Evolutionary conservation across 1,284 basidiomycete genomes (phyloP), one percentile per base, ranked within the genome.

Genomic region (Calocybe gambosa): DNA sequence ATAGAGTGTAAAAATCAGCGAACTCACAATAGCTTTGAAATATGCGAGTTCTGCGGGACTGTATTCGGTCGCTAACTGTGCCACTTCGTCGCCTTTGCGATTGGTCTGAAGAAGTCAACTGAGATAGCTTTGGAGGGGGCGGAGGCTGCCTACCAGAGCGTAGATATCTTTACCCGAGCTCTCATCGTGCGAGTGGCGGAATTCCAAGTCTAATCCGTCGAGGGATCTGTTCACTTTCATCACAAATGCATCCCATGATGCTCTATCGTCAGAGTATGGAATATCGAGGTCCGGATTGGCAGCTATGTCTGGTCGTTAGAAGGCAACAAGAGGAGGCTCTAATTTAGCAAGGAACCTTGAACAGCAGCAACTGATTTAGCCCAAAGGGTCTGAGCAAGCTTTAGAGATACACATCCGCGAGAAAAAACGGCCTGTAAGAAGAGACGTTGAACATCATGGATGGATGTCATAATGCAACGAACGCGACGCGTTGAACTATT

Each of bases 51-150:
- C 90, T 36, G 70, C 66, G 0, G 87, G 69, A 2, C 72, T 76
- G 58, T 90, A 93, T 39, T 89, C 86, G 0, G 89, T 89, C 7
- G 89, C 90, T 57, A 89, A 66, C 60, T 90, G 89, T 0, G 89
- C 82, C 20, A 89, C 70, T 49, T 82, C 82, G 55, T 92, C 89
- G 18, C 78, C 82, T 53, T 82, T 85, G 9, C 74, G 68, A 59
- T 92, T 92, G 23, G 88, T 78, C 89, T 92, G 46, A 5, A 13
- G 13, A 15, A 20, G 25, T 1, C 5, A 34, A n/a, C 9, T 19
- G 20, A 18, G 31, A 10, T 15, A 5, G 33, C 15, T 12, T 12
- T 36, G 16, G 9, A 13, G 37, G 4, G 36, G 1, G 7, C 21
- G 7, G 13, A 26, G 19, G 39, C 23, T n/a, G 59, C 77, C 51